Evolutionary conservation across 1,139 yeast genomes (phyloP).

Genomic region (Wickerhamiella infanticola): DNA sequence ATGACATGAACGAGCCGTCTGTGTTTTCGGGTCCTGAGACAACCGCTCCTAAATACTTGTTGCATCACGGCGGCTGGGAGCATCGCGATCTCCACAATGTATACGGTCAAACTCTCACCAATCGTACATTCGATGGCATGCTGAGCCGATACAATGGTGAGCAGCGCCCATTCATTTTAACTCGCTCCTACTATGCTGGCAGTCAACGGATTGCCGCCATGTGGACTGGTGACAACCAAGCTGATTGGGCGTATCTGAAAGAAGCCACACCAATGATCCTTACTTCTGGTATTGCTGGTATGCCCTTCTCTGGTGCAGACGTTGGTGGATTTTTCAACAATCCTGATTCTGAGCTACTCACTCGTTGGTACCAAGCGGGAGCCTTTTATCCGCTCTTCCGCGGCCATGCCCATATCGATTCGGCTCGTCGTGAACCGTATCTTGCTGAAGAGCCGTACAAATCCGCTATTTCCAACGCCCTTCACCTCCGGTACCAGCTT

Average conservation of each 20-base stretch:
- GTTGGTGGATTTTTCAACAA: conserved; percentile 94
- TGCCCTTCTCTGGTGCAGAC: conserved; percentile 93
- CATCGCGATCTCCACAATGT: conserved; percentile 82
- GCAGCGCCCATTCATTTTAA: conserved; percentile 72
- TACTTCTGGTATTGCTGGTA: conserved; percentile 67
- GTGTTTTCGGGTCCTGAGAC: conserved; percentile 93
- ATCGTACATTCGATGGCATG: conserved; percentile 60
- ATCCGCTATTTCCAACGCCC: conserved; percentile 51
- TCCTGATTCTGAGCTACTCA: conserved; percentile 62
- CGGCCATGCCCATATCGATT: conserved; percentile 91
- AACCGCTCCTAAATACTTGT: conserved; percentile 60
- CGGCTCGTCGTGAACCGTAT: conserved; percentile 89
- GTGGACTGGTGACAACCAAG: conserved; percentile 97
- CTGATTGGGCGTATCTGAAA: conserved; percentile 77
- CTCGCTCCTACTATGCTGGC: conserved; percentile 79
- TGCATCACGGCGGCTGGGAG: conserved; percentile 73
- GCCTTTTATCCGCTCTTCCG: conserved; percentile 93
- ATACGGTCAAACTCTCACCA: conserved; percentile 66
- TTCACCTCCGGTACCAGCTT: conserved; percentile 55
- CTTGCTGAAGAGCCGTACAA: conserved; percentile 61
- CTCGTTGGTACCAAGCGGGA: conserved; percentile 94
- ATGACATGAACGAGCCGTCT: conserved; percentile 97
- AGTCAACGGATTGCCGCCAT: conserved; percentile 83
- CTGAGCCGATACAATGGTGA: conserved; percentile 36
- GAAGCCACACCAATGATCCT: conserved; percentile 77